Conservation (phyloP, 139 green algal genomes). For the Eudorina sp. region DNA sequence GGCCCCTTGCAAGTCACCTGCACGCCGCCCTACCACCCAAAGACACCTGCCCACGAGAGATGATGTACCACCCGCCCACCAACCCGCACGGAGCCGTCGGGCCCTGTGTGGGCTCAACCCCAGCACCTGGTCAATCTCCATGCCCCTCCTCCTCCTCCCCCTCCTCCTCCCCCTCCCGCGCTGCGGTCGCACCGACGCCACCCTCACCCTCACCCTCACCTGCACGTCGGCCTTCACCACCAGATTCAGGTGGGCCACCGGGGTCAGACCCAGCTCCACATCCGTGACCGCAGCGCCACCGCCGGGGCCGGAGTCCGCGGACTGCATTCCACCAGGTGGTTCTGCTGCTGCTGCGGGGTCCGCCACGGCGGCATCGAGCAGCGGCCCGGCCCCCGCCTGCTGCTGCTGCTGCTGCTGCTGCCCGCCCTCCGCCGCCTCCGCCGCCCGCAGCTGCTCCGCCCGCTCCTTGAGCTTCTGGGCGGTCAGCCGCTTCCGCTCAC, state of each 20-base stretch:
- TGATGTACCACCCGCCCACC: neutral
- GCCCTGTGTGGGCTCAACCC: too few species aligned
- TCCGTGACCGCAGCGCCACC: neutral
- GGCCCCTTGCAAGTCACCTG: too few species aligned
- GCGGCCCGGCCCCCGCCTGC: neutral
- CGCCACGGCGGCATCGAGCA: neutral
- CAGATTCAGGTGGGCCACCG: slow-evolving; percentile 59
- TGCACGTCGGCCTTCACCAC: slow-evolving; percentile 81
- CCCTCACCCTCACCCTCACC: neutral
- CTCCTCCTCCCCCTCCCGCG: neutral
- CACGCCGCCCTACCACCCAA: too few species aligned
- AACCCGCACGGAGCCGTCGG: too few species aligned
- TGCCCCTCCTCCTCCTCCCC: neutral
- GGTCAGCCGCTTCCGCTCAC: slow-evolving; percentile 40
- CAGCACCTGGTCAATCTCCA: too few species aligned
- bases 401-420: neutral
- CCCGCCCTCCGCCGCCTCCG: neutral
- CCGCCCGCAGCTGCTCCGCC: neutral
- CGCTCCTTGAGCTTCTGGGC: slow-evolving; percentile 23
- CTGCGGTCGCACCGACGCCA: too few species aligned
- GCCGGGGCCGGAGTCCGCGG: neutral
- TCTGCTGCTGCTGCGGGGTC: neutral
- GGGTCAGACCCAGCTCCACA: neutral
- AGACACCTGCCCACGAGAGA: too few species aligned
- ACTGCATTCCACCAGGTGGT: neutral